Conservation (phyloP, 2,329 filamentous ascomycete genomes). For the Fusarium pininemorale region DNA sequence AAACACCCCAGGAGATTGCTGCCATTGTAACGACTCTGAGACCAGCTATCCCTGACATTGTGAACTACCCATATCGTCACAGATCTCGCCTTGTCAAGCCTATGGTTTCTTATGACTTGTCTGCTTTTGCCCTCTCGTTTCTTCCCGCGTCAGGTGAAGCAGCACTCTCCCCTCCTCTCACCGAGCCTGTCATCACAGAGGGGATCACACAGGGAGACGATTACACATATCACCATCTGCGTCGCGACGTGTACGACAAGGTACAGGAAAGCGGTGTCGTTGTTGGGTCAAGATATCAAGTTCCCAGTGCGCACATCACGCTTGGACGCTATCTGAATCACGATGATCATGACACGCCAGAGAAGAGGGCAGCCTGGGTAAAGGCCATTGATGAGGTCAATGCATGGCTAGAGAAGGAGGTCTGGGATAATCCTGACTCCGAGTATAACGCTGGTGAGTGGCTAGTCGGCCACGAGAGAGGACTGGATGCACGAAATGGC, state of each 20-base stretch:
- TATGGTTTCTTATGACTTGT: conserved; percentile 82
- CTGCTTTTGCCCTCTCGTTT: conserved; percentile 87
- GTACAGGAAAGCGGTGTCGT: conserved; percentile 70
- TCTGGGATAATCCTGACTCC: conserved; percentile 67
- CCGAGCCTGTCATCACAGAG: conserved; percentile 48
- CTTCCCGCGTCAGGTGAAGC: conserved; percentile 77
- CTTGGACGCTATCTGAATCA: conserved; percentile 81
- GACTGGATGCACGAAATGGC: conserved; percentile 79
- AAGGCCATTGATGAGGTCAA: conserved; percentile 80
- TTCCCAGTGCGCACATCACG: conserved; percentile 90
- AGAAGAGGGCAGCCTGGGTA: conserved; percentile 72
- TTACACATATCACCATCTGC: conserved; percentile 92
- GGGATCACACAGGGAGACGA: conserved; percentile 62
- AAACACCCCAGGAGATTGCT: conserved; percentile 74
- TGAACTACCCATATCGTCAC: conserved; percentile 72
- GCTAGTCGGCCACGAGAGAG: conserved; percentile 86
- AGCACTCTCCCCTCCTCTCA: conserved; percentile 49
- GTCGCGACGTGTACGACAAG: conserved; percentile 77
- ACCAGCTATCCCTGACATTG: conserved; percentile 66
- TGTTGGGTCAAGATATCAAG: conserved; percentile 82
- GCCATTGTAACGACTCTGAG: conserved; percentile 67
- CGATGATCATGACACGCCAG: conserved; percentile 67
- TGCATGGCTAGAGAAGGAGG: conserved; percentile 72
- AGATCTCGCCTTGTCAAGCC: conserved; percentile 83
- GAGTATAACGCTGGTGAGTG: conserved; percentile 73